Base-by-base conservation (phyloP, 2,329 filamentous ascomycete species). In the Ilyonectria robusta region DNA sequence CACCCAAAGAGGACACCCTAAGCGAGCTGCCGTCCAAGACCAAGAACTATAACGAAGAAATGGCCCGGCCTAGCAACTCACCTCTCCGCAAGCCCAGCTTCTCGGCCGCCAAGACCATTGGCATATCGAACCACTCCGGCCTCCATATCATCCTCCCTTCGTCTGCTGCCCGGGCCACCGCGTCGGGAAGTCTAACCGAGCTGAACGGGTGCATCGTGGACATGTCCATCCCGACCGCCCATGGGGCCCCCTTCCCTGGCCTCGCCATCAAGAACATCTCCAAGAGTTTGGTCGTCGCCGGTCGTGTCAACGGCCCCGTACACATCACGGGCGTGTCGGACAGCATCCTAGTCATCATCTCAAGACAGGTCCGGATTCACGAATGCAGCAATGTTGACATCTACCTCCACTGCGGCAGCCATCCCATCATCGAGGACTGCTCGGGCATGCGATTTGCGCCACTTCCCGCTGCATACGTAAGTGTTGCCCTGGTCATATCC, bases 341-440 rank as follows among this genome's bases (percentile, higher is more conserved):
- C 74, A 93, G 91, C 69, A 88, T 94, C n/a, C 80, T 97, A 15
- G 89, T 98, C 0, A 90, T 97, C 3, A 86, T 89, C 7, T 93
- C 93, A 59, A 88, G 92, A n/a, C 96, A 99, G 80, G 94, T 97
- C 75, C 89, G 96, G 23, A 95, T 99, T 84, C 96, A 99, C 78
- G 92, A 95, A 71, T 97, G 94, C 77, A 85, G 84, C 50, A 88
- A 94, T 67, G 92, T 97, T 40, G 90, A 94, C 71, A 86, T 99
- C 11, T 98, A 98, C 78, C 84, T 99, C 65, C 88, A 92, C 71
- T 95, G 93, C 77, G 85, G 86, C 1, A 96, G 93, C 75, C 90
- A 94, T 68, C 96, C 96, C 0, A 98, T 99, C 73, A 97, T 99
- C 70, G 96, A 99, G 80, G 92, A 96, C 72, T 98, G 95, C 78